Evolutionary conservation across 768 basidiomycete species (phyloP), one percentile per base, ranked within the genome.

Genomic region (Royoungia palumana): DNA sequence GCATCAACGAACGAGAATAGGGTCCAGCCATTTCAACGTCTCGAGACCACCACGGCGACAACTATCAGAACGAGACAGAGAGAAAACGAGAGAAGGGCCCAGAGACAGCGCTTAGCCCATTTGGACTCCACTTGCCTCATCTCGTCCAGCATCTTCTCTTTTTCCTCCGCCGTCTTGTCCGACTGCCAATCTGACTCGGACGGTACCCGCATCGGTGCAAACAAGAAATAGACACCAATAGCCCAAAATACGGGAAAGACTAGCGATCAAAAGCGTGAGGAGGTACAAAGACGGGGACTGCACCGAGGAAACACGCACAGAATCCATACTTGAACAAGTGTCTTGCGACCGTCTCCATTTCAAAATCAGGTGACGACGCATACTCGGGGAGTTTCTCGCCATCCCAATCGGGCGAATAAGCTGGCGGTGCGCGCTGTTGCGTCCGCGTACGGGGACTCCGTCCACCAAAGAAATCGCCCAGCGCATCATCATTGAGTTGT

Each of bases 211-310:
- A 83, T 64, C 10, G 82, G 80, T 7, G 74, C 75, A 40, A 77
- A 62, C 17, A 83, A 72, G 55, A 84, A 79, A 59, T 78, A 69
- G 22, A 75, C 71, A 19, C 82, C 81, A 46, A 82, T 68, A 38
- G 76, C 70, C 82, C 82, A 83, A 62, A 84, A 83, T 35, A 77
- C 69, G 3, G 78, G 79, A 61, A 83, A 83, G 43, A 83, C 82
- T 84, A 4, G 16, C 6, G 42, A 52, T 17, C 32, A 14, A 16
- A 14, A 32, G 14, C 32, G 38, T 17, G 13, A 39, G 13, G 6
- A 14, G 4, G 41, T 46, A 2, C 32, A 14, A 14, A 54, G 17
- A 1, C 12, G 1, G 30, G 6, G 7, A 2, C 3, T 11, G 22
- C 14, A 20, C 9, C 8, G 35, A 36, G 34, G 43, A 27, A 46